Conservation (phyloP, 1,284 basidiomycete genomes). For the Entoloma clypeatum region DNA sequence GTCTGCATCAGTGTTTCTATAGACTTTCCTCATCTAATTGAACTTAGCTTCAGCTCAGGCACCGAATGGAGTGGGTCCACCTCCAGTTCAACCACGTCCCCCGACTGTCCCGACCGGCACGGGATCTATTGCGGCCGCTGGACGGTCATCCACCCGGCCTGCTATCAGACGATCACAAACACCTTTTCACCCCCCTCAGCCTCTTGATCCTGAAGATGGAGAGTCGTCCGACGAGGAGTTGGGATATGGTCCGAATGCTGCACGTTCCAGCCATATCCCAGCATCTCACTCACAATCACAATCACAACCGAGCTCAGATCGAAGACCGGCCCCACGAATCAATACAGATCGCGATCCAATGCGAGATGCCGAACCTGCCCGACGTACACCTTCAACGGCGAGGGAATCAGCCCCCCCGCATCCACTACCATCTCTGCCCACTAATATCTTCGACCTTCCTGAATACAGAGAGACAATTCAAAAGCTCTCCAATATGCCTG, state of each 20-base stretch:
- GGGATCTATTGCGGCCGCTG: not conserved
- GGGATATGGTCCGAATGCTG: not conserved
- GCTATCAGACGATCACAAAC: constrained; percentile 5
- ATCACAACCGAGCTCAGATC: too few species aligned
- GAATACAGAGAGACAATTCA: constrained; percentile 10
- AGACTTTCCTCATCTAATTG: too few species aligned
- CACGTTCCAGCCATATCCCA: constrained; percentile 1
- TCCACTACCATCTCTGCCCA: constrained; percentile 14
- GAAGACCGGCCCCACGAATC: constrained; percentile 2
- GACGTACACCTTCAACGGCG: not conserved
- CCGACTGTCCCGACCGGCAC: not conserved
- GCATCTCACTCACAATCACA: too few species aligned
- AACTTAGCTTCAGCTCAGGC: too few species aligned
- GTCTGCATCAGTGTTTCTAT: too few species aligned
- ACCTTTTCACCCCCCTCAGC: not conserved
- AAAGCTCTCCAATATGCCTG: constrained; percentile 1
- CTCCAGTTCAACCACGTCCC: not conserved
- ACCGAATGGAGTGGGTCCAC: too few species aligned
- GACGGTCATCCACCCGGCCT: not conserved
- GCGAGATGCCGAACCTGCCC: not conserved
- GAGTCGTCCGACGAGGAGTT: too few species aligned
- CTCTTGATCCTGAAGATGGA: not conserved
- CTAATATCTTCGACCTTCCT: constrained; percentile 9
- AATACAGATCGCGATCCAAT: not conserved
- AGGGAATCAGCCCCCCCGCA: constrained; percentile 4